These are phyloP conservation scores for Xylariaceae sp. DNA, from an alignment of 2,329 filamentous ascomycete genomes.

Conservation along the genomic window DNA sequence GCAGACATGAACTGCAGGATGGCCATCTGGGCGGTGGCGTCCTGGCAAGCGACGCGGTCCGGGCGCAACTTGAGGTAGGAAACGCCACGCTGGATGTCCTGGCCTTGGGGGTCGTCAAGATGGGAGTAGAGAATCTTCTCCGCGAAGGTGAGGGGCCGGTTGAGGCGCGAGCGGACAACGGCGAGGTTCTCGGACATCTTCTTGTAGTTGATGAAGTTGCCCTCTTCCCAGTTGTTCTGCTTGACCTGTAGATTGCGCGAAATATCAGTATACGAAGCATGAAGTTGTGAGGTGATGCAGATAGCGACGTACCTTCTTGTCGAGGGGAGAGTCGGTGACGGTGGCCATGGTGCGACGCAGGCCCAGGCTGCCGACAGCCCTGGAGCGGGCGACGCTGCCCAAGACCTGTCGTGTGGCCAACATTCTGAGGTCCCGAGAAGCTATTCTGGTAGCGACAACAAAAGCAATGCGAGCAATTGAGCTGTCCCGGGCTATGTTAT, in stretches of 20 bases:
- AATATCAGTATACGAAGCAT: slow-evolving; percentile 22
- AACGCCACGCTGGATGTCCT: slow-evolving; percentile 92
- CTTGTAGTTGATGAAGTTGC: slow-evolving; percentile 98
- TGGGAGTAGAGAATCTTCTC: slow-evolving; percentile 99
- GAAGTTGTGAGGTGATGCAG: slow-evolving; percentile 1
- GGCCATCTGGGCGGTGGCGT: slow-evolving; percentile 99
- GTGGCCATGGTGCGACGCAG: slow-evolving; percentile 73
- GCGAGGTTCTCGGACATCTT: slow-evolving; percentile 98
- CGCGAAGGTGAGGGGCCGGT: slow-evolving; percentile 88
- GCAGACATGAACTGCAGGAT: slow-evolving; percentile 99
- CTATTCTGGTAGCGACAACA: slow-evolving; percentile 11
- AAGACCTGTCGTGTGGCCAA: slow-evolving; percentile 68
- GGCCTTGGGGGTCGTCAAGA: slow-evolving; percentile 90
- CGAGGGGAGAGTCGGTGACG: slow-evolving; percentile 78
- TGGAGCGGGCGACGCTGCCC: slow-evolving; percentile 58
- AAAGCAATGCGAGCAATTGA: slow-evolving; percentile 32
- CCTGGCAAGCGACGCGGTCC: slow-evolving; percentile 97
- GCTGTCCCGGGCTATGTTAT: slow-evolving; percentile 16
- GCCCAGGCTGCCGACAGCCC: slow-evolving; percentile 54
- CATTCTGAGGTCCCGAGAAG: slow-evolving; percentile 48
- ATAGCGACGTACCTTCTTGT: slow-evolving; percentile 67
- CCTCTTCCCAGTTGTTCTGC: slow-evolving; percentile 95
- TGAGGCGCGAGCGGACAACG: slow-evolving; percentile 83
- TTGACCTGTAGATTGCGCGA: slow-evolving; percentile 54
- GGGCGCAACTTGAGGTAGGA: slow-evolving; percentile 97